Evolutionary conservation across 306 rosid genomes (phyloP), one percentile per base, ranked within the genome.

Genomic region (Gleditsia sinensis): DNA sequence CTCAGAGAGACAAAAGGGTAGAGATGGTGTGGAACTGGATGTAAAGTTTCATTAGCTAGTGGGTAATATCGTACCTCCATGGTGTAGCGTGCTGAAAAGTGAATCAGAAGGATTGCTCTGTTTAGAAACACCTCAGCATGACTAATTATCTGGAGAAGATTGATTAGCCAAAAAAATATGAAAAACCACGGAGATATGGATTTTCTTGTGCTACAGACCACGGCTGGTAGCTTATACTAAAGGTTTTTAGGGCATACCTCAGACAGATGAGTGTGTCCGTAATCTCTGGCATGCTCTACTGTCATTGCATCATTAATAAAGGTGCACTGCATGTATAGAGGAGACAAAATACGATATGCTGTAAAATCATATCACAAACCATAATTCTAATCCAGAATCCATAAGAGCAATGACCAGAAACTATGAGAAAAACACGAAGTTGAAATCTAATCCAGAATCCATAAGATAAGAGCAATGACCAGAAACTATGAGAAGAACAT

Each of bases 221-320:
- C 16, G 63, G 81, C 36, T 71, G 70, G 32, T 58, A 66, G 32
- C 71, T 3, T 32, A 57, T 67, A 9, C 17, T 23, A 23, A 11
- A 16, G 17, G 10, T 19, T 62, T 46, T 30, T 49, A 21, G 8
- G 67, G 60, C 71, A 27, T 73, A 91, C 98, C 97, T 94, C 98
- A 37, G 80, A 83, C 4, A 94, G 81, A 83, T 94, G 98, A 72
- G 87, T 87, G 77, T 91, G 98, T 58, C 98, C 97, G 17, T 90
- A 91, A 14, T 88, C 97, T 80, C 83, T 90, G 46, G 98, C 97
- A 78, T 87, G 95, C 82, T 83, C 92, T 79, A 94, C 96, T 13
- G 80, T 68, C 51, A 88, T 81, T 10, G 87, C 86, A 77, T 90
- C 73, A 51, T 90, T 88, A 57, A 94, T 8, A 81, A 94, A 91